Evolutionary conservation across 1,139 yeast genomes (phyloP), one percentile per base, ranked within the genome.

Genomic region (Nematodospora anomalae): DNA sequence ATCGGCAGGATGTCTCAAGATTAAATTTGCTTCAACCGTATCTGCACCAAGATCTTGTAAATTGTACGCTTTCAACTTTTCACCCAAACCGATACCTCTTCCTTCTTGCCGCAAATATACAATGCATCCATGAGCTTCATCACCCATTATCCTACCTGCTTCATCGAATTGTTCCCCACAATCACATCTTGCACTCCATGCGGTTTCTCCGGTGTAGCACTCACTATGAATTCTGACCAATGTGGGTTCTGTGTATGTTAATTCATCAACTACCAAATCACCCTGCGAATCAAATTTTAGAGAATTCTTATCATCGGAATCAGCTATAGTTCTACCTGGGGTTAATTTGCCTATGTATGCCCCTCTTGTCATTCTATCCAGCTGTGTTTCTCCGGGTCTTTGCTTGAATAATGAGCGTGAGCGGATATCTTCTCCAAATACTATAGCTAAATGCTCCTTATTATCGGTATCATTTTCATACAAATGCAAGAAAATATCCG

Each of bases 151-250:
- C 44, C 95, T 74, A 6, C 97, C 98, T 1, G 98, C 97, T 60
- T 94, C 97, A 60, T 92, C 97, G 51, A 94, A 86, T 67, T 94
- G 98, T 61, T 94, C 98, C 10, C 98, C 99, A 63, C 99, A 94
- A 62, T 94, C 98, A 61, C 98, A 94, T 37, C 99, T 76, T 2
- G 98, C 97, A 41, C 94, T 81, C 97, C 98, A 94, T 9, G 97
- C 97, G 1, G 97, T 92, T 58, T 94, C 99, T 6, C 98, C 98
- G 0, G 99, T 94, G 64, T 92, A 94, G 60, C 98, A 94, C 58
- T 94, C 99, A 4, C 96, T 86, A 57, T 94, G 99, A 47, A 94
- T 89, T 44, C 98, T 75, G 10, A 68, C 73, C 37, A 69, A 47
- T 7, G 47, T 83, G 79, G 58, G 88, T 53, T 45, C 86, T 49